Evolutionary conservation across 225 moss, liverwort and hornwort genomes (phyloP).

Genomic region (Polytrichum commune): DNA sequence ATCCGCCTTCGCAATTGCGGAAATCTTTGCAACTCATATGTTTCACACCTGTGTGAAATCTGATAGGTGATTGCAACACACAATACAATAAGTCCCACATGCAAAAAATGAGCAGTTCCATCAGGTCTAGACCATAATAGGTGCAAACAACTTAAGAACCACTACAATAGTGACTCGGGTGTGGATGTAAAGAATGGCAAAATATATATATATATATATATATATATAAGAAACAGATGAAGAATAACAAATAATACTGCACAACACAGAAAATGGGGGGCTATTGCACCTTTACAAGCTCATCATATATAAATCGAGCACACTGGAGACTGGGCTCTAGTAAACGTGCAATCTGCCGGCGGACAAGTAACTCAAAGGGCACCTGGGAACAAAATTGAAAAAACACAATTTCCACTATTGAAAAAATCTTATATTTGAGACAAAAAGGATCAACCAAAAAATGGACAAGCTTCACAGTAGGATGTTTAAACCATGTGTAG

Average conservation of each 20-base stretch:
- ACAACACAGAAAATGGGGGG: not conserved
- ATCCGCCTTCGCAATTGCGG: constrained; percentile 75
- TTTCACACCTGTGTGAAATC: constrained; percentile 93
- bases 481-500: no score
- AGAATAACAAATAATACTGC: not conserved
- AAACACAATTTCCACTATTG: not conserved
- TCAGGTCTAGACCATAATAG: no score
- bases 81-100: not conserved
- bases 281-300: constrained; percentile 85
- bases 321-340: constrained; percentile 97
- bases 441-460: no score
- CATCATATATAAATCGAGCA: constrained; percentile 98
- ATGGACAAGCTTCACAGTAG: no score
- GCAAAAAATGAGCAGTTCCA: no score
- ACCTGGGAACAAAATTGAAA: constrained; percentile 43
- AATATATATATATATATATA: not conserved
- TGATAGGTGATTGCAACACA: constrained; percentile 10
- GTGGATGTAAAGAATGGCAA: not conserved
- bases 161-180: no score
- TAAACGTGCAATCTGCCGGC: constrained; percentile 95
- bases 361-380: constrained; percentile 93
- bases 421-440: no score
- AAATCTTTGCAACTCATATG: constrained; percentile 58
- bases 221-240: not conserved
- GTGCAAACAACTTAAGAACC: no score